phyloP scores from a whole-genome alignment of 805 yeast genomes.

The Candida ficus region DNA sequence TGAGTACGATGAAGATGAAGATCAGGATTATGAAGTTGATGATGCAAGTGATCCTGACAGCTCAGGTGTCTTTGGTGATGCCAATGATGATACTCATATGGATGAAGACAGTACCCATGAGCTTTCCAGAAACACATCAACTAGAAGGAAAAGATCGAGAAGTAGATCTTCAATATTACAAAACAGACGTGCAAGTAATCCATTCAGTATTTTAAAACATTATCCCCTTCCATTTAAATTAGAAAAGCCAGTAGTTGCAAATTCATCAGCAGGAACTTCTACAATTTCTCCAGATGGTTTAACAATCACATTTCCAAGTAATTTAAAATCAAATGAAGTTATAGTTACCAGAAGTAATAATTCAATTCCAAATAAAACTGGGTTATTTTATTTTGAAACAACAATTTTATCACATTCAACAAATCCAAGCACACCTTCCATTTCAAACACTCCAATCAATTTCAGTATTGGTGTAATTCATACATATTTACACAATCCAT shows the following conservation, averaged over 20 bases:
- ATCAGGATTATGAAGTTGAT: constrained; percentile 8
- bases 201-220: not conserved
- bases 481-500: constrained; percentile 20
- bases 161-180: not conserved
- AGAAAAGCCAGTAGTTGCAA: not conserved
- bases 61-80: constrained; percentile 6
- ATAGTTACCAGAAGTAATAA: constrained; percentile 29
- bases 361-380: constrained; percentile 34
- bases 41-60: constrained; percentile 6
- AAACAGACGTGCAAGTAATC: not conserved
- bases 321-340: constrained; percentile 15
- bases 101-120: constrained; percentile 7
- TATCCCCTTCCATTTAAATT: constrained; percentile 6
- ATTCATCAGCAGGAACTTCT: too few relatives aligned
- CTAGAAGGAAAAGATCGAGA: constrained; percentile 1
- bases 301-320: constrained; percentile 1
- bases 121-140: not conserved
- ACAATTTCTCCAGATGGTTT: constrained; percentile 1
- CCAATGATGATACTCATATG: constrained; percentile 9
- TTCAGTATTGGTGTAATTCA: constrained; percentile 38
- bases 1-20: constrained; percentile 14
- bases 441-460: constrained; percentile 28
- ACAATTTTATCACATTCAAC: constrained; percentile 25
- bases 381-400: constrained; percentile 50
- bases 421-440: constrained; percentile 14